Conservation (phyloP, 257 asterid genomes). For the Ligustrum vulgare region DNA sequence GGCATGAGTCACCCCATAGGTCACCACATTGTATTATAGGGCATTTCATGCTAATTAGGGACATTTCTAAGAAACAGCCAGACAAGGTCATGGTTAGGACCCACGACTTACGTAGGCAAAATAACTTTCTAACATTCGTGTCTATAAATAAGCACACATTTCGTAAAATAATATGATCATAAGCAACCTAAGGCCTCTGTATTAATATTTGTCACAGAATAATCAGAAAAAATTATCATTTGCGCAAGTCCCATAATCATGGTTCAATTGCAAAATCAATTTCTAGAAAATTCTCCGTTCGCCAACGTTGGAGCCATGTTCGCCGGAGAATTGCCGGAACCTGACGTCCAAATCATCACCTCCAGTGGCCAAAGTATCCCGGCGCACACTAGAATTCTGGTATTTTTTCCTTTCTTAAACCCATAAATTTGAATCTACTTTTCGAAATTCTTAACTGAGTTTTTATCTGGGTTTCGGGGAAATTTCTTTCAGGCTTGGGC, state of each 20-base stretch:
- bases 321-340: constrained; percentile 46
- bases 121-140: not conserved
- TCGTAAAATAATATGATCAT: not conserved
- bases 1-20: no score
- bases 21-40: no score
- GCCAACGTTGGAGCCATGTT: constrained; percentile 5
- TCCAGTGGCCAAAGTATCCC: constrained; percentile 65
- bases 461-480: not conserved
- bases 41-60: no score
- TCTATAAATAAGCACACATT: not conserved
- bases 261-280: constrained; percentile 2
- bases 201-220: not conserved
- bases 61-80: not conserved
- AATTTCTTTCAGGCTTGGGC: constrained; percentile 61
- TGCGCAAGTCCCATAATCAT: not conserved
- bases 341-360: constrained; percentile 60
- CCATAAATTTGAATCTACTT: not conserved
- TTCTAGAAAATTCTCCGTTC: constrained; percentile 13
- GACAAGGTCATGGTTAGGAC: not conserved
- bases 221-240: not conserved
- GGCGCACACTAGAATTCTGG: constrained; percentile 69
- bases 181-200: not conserved
- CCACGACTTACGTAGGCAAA: not conserved
- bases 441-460: not conserved
- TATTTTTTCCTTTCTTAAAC: constrained; percentile 20